Evolutionary conservation across 768 basidiomycete genomes (phyloP), one percentile per base, ranked within the genome.

Genomic region (Termitomyces sp.): DNA sequence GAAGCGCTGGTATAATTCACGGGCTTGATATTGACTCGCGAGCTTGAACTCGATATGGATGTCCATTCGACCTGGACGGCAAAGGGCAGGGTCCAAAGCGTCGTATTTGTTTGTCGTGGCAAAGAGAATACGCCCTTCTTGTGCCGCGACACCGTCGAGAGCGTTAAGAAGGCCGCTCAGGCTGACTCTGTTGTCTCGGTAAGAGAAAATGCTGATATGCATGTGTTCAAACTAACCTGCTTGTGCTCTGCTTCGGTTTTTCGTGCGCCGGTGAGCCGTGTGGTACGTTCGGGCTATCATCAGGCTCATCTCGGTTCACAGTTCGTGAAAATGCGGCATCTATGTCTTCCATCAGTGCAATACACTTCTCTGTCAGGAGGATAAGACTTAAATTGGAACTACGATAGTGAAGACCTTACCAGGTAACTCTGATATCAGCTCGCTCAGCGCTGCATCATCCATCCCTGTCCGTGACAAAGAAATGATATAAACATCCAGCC

Each of bases 321-420:
- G 68, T 71, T 54, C 76, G 73, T 38, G 74, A 75, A 73, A 92
- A 89, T 2, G 89, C 91, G 2, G 86, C 89, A 65, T 94, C 92
- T 58, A 93, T 87, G 69, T 93, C 92, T 70, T 93, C 91, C 84
- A 94, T 91, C 40, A 94, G 77, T 5, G 86, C 84, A 59, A 93
- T 87, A 66, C 87, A 91, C 65, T 79, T 79, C 60, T 85, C 78
- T 79, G 17, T 46, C 4, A 49, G 15, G 31, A 29, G 25, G 58
- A 20, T 10, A 34, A 51, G 58, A 45, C 32, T 47, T 36, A 14
- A 40, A 37, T 14, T 7, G 3, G 9, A 36, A 5, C 40, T 63
- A 53, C 45, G 60, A 42, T 10, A 59, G 45, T 2, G 59, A 55
- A 4, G 64, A 59, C 9, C 71, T 64, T 63, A 76, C 77, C 79